A percentile compares a stretch with the other conserved stretches of the same genome.
Conservation (phyloP, 495 filamentous ascomycete species). For the Neurospora tetraspora region DNA sequence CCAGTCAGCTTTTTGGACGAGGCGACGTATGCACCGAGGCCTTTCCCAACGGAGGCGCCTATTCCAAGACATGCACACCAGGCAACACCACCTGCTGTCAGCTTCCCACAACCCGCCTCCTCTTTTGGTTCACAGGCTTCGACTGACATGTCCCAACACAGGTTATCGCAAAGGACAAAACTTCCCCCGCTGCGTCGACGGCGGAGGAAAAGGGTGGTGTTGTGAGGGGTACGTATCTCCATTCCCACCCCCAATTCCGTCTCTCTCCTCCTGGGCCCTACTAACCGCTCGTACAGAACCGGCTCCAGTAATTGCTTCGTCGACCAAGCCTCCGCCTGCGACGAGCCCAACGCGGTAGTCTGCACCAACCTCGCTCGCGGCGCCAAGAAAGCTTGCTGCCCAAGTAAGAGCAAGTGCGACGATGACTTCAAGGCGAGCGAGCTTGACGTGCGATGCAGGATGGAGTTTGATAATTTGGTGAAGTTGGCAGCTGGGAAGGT, state of each 20-base stretch:
- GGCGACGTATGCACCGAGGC: neutral
- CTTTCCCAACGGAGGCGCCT: neutral
- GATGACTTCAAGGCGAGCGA: neutral
- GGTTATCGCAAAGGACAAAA: neutral
- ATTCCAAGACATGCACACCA: neutral
- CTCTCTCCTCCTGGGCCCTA: neutral
- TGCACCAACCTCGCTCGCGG: conserved; percentile 4
- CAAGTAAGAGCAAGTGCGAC: neutral
- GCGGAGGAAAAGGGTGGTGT: neutral
- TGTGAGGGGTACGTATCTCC: neutral
- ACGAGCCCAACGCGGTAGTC: neutral
- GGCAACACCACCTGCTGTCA: neutral
- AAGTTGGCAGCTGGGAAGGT: neutral
- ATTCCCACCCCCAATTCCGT: neutral
- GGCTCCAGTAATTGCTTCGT: conserved; percentile 2
- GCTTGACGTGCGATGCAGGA: neutral
- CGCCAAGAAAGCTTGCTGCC: neutral
- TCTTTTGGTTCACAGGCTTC: neutral
- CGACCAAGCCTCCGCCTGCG: conserved; percentile 6
- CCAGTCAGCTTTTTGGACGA: neutral
- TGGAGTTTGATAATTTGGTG: neutral
- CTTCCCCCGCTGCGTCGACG: neutral
- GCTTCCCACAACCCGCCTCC: neutral
- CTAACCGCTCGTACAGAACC: neutral
- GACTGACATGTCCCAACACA: neutral